phyloP scores from a whole-genome alignment of 352 stramenopile genomes.

The Plasmopara viticola region DNA sequence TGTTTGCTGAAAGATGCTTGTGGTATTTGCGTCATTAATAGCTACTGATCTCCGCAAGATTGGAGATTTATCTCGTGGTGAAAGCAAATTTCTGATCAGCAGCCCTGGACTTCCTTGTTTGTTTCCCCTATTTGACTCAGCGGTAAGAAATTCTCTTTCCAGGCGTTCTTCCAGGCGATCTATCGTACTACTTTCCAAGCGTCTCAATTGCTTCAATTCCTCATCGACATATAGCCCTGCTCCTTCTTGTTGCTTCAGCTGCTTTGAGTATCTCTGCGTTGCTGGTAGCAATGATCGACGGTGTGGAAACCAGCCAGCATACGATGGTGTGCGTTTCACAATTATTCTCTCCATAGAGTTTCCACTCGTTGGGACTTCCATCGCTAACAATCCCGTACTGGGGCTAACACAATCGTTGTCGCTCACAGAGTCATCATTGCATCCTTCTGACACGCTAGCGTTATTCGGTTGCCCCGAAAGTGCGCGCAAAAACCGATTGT shows the following conservation, averaged over 20 bases:
- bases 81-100: slow-evolving; percentile 12
- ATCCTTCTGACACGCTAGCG: not conserved
- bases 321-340: slow-evolving; percentile 11
- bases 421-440: not conserved
- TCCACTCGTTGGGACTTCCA: not conserved
- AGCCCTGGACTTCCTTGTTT: not conserved
- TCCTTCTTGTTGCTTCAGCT: slow-evolving; percentile 37
- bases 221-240: slow-evolving; percentile 44
- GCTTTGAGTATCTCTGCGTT: slow-evolving; percentile 25
- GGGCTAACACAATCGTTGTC: slow-evolving; percentile 9
- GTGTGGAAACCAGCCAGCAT: slow-evolving; percentile 11
- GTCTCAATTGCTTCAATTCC: slow-evolving; percentile 24
- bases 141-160: slow-evolving; percentile 20
- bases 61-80: not conserved
- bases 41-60: not conserved
- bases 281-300: not conserved
- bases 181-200: slow-evolving; percentile 43
- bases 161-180: slow-evolving; percentile 49
- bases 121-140: not conserved
- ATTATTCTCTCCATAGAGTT: slow-evolving; percentile 16
- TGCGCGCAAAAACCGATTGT: slow-evolving; percentile 53
- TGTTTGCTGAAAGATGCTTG: not conserved
- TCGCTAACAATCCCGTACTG: slow-evolving; percentile 13
- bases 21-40: not conserved
- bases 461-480: slow-evolving; percentile 16